Base-by-base conservation (phyloP, 2,329 filamentous ascomycete genomes). In the Colletotrichum filicis region DNA sequence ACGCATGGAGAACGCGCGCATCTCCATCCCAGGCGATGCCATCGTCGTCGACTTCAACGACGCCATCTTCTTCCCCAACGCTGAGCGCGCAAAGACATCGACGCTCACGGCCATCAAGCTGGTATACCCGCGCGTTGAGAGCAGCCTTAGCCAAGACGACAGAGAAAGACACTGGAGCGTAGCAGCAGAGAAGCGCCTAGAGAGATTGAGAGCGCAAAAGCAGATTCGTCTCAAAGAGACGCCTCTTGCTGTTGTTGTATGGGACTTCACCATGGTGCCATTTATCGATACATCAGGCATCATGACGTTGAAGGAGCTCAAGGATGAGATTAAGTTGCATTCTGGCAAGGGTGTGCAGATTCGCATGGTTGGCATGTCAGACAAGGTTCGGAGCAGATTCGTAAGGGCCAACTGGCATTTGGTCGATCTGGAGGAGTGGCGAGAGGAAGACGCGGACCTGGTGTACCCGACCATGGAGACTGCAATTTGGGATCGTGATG, bases 31-130 rank as follows among this genome's bases (percentile, higher is more conserved):
- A 1, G 80, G 83, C 4, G 89, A 91, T 76, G 85, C 86, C 1
- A 88, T 87, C 32, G 81, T 92, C 56, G 89, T 92, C 77, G 83
- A 83, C 6, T 90, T 91, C 79, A 86, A 85, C 52, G 87, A 90
- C 68, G 86, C 87, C 2, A 81, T 92, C 37, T 88, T 92, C 80
- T 92, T 92, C 82, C 87, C 86, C 73, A 92, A 92, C 76, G 89
- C 90, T 2, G 89, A 89, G 71, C 61, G 71, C 52, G 71, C 68
- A 30, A 74, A 74, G 57, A 74, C 55, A 8, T n/a, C 71, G 24
- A 82, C 85, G 32, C 79, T 87, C 66, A 89, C 88, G 55, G 83
- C 79, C 3, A 80, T 82, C 19, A 85, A 88, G 26, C 79, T 90
- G 19, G 77, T 82, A 4, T 83, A 85, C 71, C 68, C 71, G 3